Evolutionary conservation across 495 filamentous ascomycete species (phyloP).

Genomic region (Saxophila tyrrhenica): DNA sequence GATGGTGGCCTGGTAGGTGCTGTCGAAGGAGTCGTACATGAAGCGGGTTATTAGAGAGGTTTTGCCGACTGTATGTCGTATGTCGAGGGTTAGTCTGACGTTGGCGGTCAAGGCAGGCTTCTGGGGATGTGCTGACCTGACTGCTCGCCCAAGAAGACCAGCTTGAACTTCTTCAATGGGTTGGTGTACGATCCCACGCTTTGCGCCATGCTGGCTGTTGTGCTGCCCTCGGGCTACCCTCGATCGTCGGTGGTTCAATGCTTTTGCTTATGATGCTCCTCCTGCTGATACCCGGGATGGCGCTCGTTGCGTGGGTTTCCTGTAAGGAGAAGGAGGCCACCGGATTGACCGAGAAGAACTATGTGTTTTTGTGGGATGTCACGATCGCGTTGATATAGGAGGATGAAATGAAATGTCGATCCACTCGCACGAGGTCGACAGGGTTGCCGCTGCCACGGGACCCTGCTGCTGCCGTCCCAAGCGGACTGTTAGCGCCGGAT

Average conservation of each 20-base stretch:
- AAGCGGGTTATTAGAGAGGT: conserved; percentile 97
- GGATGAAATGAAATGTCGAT: not conserved
- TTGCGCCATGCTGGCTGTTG: conserved; percentile 39
- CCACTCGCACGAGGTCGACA: not conserved
- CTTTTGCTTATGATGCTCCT: not conserved
- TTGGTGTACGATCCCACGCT: conserved; percentile 78
- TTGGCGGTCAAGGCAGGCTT: not conserved
- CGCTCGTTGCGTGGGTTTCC: no score
- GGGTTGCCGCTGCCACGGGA: not conserved
- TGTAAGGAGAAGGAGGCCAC: no score
- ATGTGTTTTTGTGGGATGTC: no score
- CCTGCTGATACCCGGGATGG: no score
- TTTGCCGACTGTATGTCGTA: conserved; percentile 97
- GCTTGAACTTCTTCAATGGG: conserved; percentile 98
- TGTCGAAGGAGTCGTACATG: conserved; percentile 99
- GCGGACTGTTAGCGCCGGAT: not conserved
- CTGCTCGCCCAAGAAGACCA: conserved; percentile 96
- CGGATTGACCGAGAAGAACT: no score
- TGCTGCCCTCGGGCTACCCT: not conserved
- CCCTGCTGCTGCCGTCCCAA: not conserved
- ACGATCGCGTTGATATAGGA: not conserved
- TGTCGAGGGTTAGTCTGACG: conserved; percentile 16
- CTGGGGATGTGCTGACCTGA: no score
- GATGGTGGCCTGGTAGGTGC: conserved; percentile 98
- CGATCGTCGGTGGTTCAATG: not conserved